Evolutionary conservation across 2,329 filamentous ascomycete genomes (phyloP), one percentile per base, ranked within the genome.

Genomic region (Simplicillium aogashimaense): DNA sequence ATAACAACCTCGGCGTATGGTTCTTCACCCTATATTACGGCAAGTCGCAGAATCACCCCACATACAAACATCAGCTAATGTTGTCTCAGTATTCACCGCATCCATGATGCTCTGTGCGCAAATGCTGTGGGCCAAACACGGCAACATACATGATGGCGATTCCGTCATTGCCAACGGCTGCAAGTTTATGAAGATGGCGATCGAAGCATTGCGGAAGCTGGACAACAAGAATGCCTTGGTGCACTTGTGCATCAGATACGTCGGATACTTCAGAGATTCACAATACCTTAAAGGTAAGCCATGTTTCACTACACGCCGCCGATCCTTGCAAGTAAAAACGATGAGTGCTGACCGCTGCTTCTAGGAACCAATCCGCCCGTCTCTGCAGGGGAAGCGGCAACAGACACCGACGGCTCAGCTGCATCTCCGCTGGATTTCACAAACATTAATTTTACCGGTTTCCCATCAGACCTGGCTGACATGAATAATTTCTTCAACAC

Each of bases 1-100:
- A 46, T 7, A 44, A 41, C 7, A 43, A 55, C 16, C 44, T 57
- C 2, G 55, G 55, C 2, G 55, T 54, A 1, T 57, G 55, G 55
- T 57, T 54, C 50, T 58, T 57, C 14, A 55, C 52, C 1, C 43
- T 57, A 3, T 57, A 57, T 20, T 57, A 55, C 25, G 54, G 55
- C 57, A 15, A 41, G 54, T 47, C 7, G 14, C 9, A 9, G 10
- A 7, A 7, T 4, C 16, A 1, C 10, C 7, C 25, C 3, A 11
- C 25, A 17, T n/a, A 9, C 7, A 11, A 13, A 13, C 13, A 30
- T 38, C 15, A 34, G 13, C 12, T 13, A 12, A 11, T 28, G n/a
- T 7, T 11, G 10, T 25, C 4, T 7, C 12, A 43, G 41, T 40
- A 4, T 43, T 43, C 28, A 43, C 41, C 5, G 37, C 35, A 12